Base-by-base conservation (phyloP, 768 basidiomycete species). In the Antrodiella citrinella region DNA sequence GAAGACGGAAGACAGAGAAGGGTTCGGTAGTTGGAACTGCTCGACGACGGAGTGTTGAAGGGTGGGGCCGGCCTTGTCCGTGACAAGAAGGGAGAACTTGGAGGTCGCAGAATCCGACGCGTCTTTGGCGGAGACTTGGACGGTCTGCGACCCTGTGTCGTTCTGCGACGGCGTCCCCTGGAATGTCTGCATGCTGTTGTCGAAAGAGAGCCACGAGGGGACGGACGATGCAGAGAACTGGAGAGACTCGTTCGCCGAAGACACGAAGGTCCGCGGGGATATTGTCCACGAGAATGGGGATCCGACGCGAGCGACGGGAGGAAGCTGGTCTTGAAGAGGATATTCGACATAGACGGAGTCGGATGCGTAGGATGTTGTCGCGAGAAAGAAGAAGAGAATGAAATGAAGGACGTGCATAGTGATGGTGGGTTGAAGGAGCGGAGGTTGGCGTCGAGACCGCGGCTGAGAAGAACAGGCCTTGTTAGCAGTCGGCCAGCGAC, bases 181-280 rank as follows among this genome's bases (percentile, higher is more conserved):
- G 52, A 98, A 83, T 0, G 81, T 81, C 26, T 68, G 66, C 0
- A 77, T 74, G 4, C 57, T 50, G 19, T 77, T 63, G 63, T 93
- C 77, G 62, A 94, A 95, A 3, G 70, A 63, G 46, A 91, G 74
- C 94, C 94, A 98, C 2, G 61, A 47, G 3, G 92, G 91, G 15
- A 93, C 70, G 21, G 67, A 54, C 3, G 74, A 73, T 0, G 77
- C 74, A 3, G 79, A 67, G 61, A 84, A 88, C 20, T 58, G 64
- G 26, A 81, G 55, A 4, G 77, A 54, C 42, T 63, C 41, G 52
- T 70, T 77, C 9, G 9, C 21, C 41, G 41, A 62, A 25, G 68
- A 57, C 7, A 77, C 75, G 67, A 94, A 95, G 0, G 92, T 91
- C 45, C 66, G 60, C 3, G 70, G 59, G 54, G 84, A 76, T 57